Evolutionary conservation across 2,329 filamentous ascomycete genomes (phyloP), one percentile per base, ranked within the genome.

Genomic region (Ophiostoma fasciatum): DNA sequence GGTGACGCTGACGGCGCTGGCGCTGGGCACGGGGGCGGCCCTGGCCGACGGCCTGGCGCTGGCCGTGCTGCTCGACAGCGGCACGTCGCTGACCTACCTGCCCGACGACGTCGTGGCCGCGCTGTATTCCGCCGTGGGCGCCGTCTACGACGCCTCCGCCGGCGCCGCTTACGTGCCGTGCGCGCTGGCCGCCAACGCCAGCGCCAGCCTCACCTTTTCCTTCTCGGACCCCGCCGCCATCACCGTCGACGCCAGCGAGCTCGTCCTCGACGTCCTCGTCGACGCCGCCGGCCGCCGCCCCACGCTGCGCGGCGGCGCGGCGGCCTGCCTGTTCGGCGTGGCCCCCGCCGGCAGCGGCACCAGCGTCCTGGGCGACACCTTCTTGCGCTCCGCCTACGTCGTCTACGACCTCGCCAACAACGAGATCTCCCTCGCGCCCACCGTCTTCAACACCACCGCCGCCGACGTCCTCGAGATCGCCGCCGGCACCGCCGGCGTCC

Each of bases 391-490:
- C 25, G 79, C 79, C 0, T 85, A 85, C 46, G 68, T 82, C 12
- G 79, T 85, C 10, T 84, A 81, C 51, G 78, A 84, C 51, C 61
- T 83, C 17, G 70, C 63, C 20, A 82, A 80, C 52, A 74, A 82
- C 51, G 64, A 79, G 55, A 74, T 84, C 45, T 77, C 74, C 2
- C 56, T 84, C 22, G 80, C 78, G 2, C 72, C 78, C 52, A 77
- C 77, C 14, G 68, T 64, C 34, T 76, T 74, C 53, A 71, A 79
- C 49, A 59, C 64, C 4, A 66, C 66, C 0, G 41, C 48, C 13
- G 61, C 60, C 5, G 62, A 62, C 33, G 54, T 79, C 13, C 45
- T 63, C 25, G 71, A 78, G 55, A 77, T 79, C 38, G 55, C 55
- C 17, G 57, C 55, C 10, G 69, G 68, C 7, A 53, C 54, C 11